phyloP scores from a whole-genome alignment of 257 asterid genomes.

The Solanum etuberosum region DNA sequence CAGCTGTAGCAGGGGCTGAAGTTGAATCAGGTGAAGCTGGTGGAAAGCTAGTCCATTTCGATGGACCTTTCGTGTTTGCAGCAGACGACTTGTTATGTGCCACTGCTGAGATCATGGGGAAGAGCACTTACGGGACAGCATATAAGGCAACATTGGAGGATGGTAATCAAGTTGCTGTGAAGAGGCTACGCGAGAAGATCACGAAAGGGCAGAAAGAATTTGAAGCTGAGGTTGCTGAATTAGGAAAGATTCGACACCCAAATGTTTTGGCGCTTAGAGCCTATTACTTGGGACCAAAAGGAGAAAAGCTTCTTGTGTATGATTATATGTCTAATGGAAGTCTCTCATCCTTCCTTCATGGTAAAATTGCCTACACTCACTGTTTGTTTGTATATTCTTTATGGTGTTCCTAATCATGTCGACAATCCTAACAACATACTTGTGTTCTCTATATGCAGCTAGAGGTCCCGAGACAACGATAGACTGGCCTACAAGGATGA shows the following conservation, averaged over 20 bases:
- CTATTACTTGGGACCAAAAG: conserved; percentile 90
- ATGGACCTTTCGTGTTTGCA: conserved; percentile 77
- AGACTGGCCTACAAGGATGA: conserved; percentile 72
- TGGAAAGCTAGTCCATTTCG: conserved; percentile 91
- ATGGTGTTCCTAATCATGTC: not conserved
- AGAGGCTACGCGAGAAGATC: conserved; percentile 83
- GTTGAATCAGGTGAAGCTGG: conserved; percentile 25
- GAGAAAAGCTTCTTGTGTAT: conserved; percentile 96
- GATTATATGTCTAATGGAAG: conserved; percentile 81
- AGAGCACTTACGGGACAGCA: conserved; percentile 73
- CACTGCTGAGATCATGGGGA: conserved; percentile 94
- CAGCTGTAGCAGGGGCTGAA: not conserved
- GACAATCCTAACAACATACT: not conserved
- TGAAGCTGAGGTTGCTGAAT: conserved; percentile 60
- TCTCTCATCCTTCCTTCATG: conserved; percentile 88
- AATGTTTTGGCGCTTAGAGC: conserved; percentile 80
- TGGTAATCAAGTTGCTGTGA: conserved; percentile 68
- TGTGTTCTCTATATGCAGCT: conserved; percentile 15
- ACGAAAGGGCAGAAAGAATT: conserved; percentile 78
- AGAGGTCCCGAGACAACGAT: conserved; percentile 37
- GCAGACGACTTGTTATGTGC: conserved; percentile 88
- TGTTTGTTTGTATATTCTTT: not conserved
- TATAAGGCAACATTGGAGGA: conserved; percentile 92
- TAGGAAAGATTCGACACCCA: conserved; percentile 65
- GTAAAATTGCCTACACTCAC: conserved; percentile 16